Evolutionary conservation across 1,284 basidiomycete genomes (phyloP).

Genomic region (Malassezia pachydermatis): DNA sequence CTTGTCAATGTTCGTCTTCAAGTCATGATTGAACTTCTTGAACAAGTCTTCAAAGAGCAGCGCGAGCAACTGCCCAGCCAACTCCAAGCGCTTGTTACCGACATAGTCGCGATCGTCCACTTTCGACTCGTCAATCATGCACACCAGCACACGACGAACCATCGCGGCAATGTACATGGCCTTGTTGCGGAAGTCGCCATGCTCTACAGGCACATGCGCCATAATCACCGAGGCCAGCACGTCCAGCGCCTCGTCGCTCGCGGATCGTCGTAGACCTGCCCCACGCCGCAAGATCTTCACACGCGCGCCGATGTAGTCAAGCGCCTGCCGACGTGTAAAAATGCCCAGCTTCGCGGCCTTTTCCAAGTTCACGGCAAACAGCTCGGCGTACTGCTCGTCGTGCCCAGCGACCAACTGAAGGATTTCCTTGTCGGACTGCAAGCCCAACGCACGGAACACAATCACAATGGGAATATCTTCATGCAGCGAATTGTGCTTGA

Average conservation of each 20-base stretch:
- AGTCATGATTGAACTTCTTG: conserved; percentile 95
- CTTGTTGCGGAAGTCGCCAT: conserved; percentile 85
- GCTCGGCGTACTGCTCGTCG: conserved; percentile 74
- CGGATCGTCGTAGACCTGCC: conserved; percentile 61
- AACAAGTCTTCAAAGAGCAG: conserved; percentile 94
- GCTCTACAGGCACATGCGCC: conserved; percentile 85
- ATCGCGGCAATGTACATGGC: conserved; percentile 96
- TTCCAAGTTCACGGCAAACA: conserved; percentile 86
- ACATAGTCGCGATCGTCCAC: conserved; percentile 99
- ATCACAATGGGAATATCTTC: conserved; percentile 95
- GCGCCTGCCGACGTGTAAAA: conserved; percentile 82
- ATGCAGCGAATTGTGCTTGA: conserved; percentile 95
- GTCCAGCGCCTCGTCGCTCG: conserved; percentile 88
- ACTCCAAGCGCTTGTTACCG: conserved; percentile 94
- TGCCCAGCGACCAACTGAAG: conserved; percentile 86
- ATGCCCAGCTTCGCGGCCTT: conserved; percentile 62
- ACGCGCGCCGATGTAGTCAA: conserved; percentile 86
- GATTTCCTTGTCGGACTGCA: conserved; percentile 96
- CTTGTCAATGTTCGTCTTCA: conserved; percentile 94
- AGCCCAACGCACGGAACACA: conserved; percentile 76
- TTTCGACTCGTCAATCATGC: conserved; percentile 90
- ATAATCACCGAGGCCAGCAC: conserved; percentile 93
- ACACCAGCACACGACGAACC: conserved; percentile 90
- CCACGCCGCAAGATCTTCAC: conserved; percentile 78
- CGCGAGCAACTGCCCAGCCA: conserved; percentile 91